A percentile compares a stretch with the other conserved stretches of the same genome.
Evolutionary conservation across 106 monocot genomes (phyloP).

Genomic region (Platanthera guangdongensis): DNA sequence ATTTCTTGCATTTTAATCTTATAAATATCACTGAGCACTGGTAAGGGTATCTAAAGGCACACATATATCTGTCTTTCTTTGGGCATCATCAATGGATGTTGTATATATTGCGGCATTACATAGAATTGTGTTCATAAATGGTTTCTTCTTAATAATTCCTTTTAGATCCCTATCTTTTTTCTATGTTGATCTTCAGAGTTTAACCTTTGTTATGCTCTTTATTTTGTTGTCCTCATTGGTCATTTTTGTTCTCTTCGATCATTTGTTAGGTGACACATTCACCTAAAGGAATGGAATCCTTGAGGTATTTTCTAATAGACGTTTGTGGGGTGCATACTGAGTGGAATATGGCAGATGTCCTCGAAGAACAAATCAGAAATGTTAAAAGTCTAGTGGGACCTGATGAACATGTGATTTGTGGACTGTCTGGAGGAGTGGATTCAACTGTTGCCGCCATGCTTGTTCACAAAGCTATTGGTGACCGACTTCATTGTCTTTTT

Average conservation of each 20-base stretch:
- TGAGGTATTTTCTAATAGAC: slow-evolving; percentile 71
- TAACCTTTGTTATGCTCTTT: background rate
- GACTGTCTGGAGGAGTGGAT: slow-evolving; percentile 93
- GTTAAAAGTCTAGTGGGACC: slow-evolving; percentile 56
- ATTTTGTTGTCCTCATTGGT: background rate
- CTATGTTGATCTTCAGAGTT: background rate
- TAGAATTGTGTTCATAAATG: background rate
- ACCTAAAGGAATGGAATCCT: slow-evolving; percentile 74
- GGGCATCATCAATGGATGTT: background rate
- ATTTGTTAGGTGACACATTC: slow-evolving; percentile 84
- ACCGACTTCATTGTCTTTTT: slow-evolving; percentile 82
- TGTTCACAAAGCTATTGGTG: slow-evolving; percentile 90
- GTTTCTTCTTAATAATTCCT: background rate
- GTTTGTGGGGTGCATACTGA: slow-evolving; percentile 72
- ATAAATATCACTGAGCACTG: background rate
- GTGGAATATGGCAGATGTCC: slow-evolving; percentile 97
- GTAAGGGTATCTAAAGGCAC: background rate
- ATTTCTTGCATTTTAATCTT: background rate
- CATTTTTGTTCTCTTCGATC: background rate
- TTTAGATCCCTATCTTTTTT: background rate
- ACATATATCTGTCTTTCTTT: background rate
- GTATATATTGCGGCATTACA: background rate
- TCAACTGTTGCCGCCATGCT: slow-evolving; percentile 94
- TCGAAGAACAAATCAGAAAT: slow-evolving; percentile 80
- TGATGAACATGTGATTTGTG: slow-evolving; percentile 96